Percentiles rank a stretch among this genome's conserved stretches.
Evolutionary conservation across 108 stramenopile genomes (phyloP).

Genomic region (Hondaea fermentalgiana): DNA sequence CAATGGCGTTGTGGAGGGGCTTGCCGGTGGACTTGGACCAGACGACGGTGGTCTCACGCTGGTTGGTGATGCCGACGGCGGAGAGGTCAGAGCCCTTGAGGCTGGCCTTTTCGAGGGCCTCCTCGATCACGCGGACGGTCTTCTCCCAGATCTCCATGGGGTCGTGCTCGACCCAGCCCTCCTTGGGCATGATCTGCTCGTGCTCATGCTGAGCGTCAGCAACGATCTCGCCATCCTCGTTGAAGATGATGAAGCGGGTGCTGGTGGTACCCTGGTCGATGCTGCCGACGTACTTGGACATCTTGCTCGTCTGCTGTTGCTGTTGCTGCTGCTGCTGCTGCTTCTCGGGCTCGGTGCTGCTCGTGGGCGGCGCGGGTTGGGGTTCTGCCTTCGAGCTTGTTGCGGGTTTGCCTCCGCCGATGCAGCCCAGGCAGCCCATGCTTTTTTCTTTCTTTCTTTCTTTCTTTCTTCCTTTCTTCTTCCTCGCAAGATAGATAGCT

Average conservation of each 20-base stretch:
- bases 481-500: too few relatives aligned
- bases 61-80: slow-evolving; percentile 94
- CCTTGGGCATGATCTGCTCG: slow-evolving; percentile 66
- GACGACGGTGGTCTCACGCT: slow-evolving; percentile 90
- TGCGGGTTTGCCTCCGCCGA: too few relatives aligned
- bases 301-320: neutral
- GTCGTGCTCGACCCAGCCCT: slow-evolving; percentile 89
- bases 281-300: slow-evolving; percentile 54
- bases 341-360: too few relatives aligned
- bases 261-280: slow-evolving; percentile 96
- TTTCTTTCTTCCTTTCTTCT: neutral
- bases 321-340: neutral
- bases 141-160: slow-evolving; percentile 65
- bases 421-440: too few relatives aligned
- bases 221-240: slow-evolving; percentile 58
- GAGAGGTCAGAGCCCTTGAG: slow-evolving; percentile 25
- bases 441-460: too few relatives aligned
- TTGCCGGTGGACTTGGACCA: slow-evolving; percentile 81
- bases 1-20: slow-evolving; percentile 88
- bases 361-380: too few relatives aligned
- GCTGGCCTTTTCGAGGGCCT: neutral
- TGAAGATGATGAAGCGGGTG: slow-evolving; percentile 79
- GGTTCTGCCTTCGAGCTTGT: too few relatives aligned
- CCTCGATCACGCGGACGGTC: neutral
- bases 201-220: slow-evolving; percentile 78